These are phyloP conservation scores for Cystobasidium slooffiae DNA, from an alignment of 1,284 basidiomycete genomes.

Conservation along the genomic window DNA sequence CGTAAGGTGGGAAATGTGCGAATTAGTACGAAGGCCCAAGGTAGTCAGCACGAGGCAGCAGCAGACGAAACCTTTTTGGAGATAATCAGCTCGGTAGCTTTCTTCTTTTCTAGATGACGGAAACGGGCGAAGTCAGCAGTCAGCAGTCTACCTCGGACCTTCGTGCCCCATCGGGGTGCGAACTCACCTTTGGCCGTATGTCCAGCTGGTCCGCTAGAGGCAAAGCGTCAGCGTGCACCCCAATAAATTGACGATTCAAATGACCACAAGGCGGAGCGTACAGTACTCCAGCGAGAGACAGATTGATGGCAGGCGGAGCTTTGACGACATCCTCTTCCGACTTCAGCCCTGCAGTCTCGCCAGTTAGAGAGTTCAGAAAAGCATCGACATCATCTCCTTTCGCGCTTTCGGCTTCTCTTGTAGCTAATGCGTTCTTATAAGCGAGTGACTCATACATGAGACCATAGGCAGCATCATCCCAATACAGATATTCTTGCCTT, in stretches of 20 bases:
- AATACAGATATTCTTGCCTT: slow-evolving; percentile 43
- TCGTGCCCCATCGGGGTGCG: too few relatives aligned
- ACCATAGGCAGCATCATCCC: slow-evolving; percentile 45
- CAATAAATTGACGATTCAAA: not conserved
- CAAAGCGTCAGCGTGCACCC: slow-evolving; percentile 10
- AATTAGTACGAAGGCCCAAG: not conserved
- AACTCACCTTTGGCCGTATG: slow-evolving; percentile 19
- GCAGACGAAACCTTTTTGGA: slow-evolving; percentile 76
- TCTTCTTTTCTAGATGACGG: slow-evolving; percentile 61
- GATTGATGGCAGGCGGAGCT: slow-evolving; percentile 25
- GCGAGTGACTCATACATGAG: slow-evolving; percentile 19
- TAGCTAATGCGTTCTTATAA: slow-evolving; percentile 19
- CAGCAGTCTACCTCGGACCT: not conserved
- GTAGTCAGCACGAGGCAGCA: not conserved
- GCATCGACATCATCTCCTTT: slow-evolving; percentile 51
- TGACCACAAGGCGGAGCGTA: slow-evolving; percentile 11
- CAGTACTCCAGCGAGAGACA: slow-evolving; percentile 32
- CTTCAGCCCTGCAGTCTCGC: slow-evolving; percentile 19
- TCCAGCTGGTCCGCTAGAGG: slow-evolving; percentile 24
- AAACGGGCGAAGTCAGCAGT: not conserved
- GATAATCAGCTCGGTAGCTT: slow-evolving; percentile 77
- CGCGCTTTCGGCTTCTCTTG: slow-evolving; percentile 26
- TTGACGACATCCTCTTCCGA: slow-evolving; percentile 7
- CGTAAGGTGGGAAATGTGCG: slow-evolving; percentile 8
- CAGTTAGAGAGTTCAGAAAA: slow-evolving; percentile 50